Percentiles rank a stretch among this genome's conserved stretches.
Evolutionary conservation across 140 eudicot genomes (phyloP).

Genomic region (Anethum foeniculum): DNA sequence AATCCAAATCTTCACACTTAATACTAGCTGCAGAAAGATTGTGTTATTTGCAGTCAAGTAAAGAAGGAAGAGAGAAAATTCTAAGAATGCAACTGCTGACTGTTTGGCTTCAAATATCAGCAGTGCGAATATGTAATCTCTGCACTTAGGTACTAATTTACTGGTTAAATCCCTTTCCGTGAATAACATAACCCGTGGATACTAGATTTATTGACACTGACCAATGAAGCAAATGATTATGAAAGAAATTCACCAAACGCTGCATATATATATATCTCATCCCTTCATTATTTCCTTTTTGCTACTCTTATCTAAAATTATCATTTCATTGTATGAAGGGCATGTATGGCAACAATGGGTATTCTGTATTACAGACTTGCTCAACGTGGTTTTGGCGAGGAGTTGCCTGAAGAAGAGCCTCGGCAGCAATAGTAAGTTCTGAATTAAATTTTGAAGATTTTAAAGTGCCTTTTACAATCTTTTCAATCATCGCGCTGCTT

Average conservation of each 20-base stretch:
- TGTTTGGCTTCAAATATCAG: not conserved
- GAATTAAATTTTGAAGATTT: not conserved
- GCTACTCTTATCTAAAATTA: not conserved
- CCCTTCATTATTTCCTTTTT: not conserved
- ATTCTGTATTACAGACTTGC: slow-evolving; percentile 85
- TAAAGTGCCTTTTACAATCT: not conserved
- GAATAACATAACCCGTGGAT: not conserved
- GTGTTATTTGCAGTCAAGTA: not conserved
- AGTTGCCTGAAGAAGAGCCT: slow-evolving; percentile 47
- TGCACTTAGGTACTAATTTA: not conserved
- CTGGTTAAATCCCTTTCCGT: not conserved
- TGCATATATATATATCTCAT: not conserved
- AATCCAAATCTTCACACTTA: not conserved
- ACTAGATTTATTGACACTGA: not conserved
- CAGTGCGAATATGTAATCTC: not conserved
- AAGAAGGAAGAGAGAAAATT: not conserved
- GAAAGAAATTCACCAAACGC: not conserved
- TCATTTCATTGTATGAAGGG: slow-evolving; percentile 41
- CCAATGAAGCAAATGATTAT: not conserved
- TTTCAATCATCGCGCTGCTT: not conserved
- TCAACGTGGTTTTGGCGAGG: slow-evolving; percentile 71
- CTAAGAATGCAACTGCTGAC: not conserved
- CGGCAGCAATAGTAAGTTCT: slow-evolving; percentile 19
- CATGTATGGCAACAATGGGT: slow-evolving; percentile 97
- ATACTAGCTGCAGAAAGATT: not conserved